A percentile compares a stretch with the other conserved stretches of the same genome.
Evolutionary conservation across 2,329 filamentous ascomycete species (phyloP).

Genomic region (Emmonsiellopsis sp.): DNA sequence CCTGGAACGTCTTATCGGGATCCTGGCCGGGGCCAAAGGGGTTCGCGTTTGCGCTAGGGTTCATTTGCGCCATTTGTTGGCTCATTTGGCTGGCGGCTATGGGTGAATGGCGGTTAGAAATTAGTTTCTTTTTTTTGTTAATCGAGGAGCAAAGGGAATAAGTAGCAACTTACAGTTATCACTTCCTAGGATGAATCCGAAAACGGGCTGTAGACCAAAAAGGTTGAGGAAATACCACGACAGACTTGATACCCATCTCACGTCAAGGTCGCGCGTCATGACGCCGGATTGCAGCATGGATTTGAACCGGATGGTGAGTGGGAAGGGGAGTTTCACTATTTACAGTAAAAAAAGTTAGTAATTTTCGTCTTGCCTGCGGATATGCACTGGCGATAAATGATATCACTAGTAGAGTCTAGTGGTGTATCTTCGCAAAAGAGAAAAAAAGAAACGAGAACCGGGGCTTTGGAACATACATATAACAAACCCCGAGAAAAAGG

Average conservation of each 20-base stretch:
- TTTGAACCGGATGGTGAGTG: slow-evolving; percentile 97
- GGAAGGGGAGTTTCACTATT: slow-evolving; percentile 89
- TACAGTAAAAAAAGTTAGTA: slow-evolving; percentile 3
- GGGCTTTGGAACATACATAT: slow-evolving; percentile 64
- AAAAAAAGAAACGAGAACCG: neutral
- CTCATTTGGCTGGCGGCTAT: slow-evolving; percentile 83
- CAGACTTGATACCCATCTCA: slow-evolving; percentile 95
- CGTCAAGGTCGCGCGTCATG: slow-evolving; percentile 89
- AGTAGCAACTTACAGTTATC: slow-evolving; percentile 67
- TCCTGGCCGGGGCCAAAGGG: slow-evolving; percentile 91
- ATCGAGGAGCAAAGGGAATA: neutral
- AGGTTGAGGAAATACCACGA: slow-evolving; percentile 99
- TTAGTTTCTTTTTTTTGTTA: neutral
- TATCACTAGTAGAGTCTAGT: no score
- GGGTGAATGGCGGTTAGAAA: neutral
- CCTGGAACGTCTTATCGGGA: slow-evolving; percentile 88
- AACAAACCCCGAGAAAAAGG: slow-evolving; percentile 96
- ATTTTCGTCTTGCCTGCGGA: no score
- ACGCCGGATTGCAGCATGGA: slow-evolving; percentile 98
- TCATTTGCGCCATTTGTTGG: slow-evolving; percentile 71
- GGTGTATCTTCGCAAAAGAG: neutral
- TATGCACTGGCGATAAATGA: no score
- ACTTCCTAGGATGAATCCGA: slow-evolving; percentile 90
- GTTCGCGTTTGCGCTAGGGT: slow-evolving; percentile 54
- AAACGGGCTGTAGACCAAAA: slow-evolving; percentile 92